phyloP scores from a whole-genome alignment of 495 filamentous ascomycete species.

The Trichocladium uniseriatum region DNA sequence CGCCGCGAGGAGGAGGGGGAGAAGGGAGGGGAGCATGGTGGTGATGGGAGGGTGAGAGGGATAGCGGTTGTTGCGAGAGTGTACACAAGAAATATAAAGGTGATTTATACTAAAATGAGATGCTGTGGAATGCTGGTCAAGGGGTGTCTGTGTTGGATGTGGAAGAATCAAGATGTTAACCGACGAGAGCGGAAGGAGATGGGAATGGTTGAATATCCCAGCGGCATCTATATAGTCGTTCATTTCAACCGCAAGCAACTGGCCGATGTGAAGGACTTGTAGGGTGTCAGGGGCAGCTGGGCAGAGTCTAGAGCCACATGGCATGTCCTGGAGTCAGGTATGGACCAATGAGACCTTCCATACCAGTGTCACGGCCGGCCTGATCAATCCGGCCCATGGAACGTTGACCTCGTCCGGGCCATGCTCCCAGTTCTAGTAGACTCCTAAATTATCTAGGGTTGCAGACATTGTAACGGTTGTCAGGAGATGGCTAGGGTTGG shows the following conservation, averaged over 20 bases:
- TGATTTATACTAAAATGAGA: neutral
- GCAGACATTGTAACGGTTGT: too few species aligned
- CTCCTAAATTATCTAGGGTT: too few species aligned
- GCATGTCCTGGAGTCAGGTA: neutral
- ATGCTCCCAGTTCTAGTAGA: too few species aligned
- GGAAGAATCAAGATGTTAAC: neutral
- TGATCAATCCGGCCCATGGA: neutral
- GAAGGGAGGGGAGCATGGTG: slow-evolving; percentile 15
- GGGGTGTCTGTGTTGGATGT: neutral
- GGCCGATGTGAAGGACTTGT: neutral
- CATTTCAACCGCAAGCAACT: neutral
- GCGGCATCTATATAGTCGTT: neutral
- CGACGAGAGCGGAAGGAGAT: neutral
- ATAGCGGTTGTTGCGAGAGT: neutral
- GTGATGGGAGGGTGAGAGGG: neutral
- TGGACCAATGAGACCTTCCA: neutral
- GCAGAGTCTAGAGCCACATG: neutral
- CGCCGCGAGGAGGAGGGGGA: slow-evolving; percentile 7
- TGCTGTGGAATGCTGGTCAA: neutral
- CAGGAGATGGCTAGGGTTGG: too few species aligned
- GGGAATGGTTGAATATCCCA: neutral
- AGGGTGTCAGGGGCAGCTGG: neutral
- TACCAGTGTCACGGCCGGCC: neutral
- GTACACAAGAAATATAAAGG: neutral
- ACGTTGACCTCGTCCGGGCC: too few species aligned